phyloP scores from a whole-genome alignment of 1,284 basidiomycete species.

The Amylostereum areolatum region DNA sequence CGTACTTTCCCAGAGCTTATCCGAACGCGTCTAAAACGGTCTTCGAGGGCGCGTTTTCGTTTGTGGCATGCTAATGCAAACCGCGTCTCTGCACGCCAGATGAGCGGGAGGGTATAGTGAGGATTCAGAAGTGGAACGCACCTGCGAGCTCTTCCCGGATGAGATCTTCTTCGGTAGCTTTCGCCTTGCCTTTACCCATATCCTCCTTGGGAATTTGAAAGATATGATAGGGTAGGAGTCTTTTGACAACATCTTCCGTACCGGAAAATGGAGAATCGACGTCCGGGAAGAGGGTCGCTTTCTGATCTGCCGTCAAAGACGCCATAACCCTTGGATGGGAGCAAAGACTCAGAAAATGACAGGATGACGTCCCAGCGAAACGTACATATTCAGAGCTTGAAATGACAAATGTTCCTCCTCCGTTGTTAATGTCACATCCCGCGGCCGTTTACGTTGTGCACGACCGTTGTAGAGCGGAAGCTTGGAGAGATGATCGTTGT shows the following conservation, averaged over 20 bases:
- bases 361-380: too few species aligned
- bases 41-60: conserved; percentile 46
- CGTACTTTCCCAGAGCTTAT: conserved; percentile 52
- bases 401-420: conserved; percentile 16
- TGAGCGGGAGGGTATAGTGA: background rate
- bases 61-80: conserved; percentile 62
- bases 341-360: too few species aligned
- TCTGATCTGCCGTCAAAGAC: conserved; percentile 57
- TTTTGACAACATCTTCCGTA: conserved; percentile 51
- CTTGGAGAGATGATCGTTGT: too few species aligned
- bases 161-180: conserved; percentile 39
- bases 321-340: conserved; percentile 40
- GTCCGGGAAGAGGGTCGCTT: conserved; percentile 53
- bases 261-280: conserved; percentile 62
- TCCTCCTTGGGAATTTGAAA: conserved; percentile 69
- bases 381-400: too few species aligned
- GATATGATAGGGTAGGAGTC: conserved; percentile 71
- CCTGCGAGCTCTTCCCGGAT: conserved; percentile 51
- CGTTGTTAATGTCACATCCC: conserved; percentile 5
- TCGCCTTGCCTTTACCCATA: conserved; percentile 49
- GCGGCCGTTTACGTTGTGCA: conserved; percentile 4
- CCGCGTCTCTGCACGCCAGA: conserved; percentile 45
- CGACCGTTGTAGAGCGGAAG: background rate
- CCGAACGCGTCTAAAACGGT: conserved; percentile 49
- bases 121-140: conserved; percentile 19